These are phyloP conservation scores for Diaporthe amygdali DNA, from an alignment of 2,329 filamentous ascomycete genomes.

Conservation along the genomic window DNA sequence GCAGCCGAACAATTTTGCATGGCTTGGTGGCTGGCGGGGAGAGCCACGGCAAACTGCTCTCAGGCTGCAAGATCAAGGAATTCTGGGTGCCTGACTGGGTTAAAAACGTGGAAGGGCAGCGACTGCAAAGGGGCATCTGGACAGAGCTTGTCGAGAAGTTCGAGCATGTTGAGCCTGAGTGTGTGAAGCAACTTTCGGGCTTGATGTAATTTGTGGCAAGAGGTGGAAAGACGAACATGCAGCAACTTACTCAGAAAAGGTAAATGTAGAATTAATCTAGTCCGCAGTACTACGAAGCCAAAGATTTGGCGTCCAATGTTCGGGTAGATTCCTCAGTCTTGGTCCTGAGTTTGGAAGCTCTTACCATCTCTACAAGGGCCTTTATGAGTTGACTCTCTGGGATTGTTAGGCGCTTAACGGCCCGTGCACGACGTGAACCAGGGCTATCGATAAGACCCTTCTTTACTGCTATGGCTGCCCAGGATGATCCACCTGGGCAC, in stretches of 20 bases:
- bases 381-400: background rate
- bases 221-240: no score
- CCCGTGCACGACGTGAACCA: background rate
- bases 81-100: constrained; percentile 12
- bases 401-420: background rate
- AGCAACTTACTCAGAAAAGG: no score
- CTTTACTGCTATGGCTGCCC: background rate
- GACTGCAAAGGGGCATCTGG: background rate
- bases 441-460: background rate
- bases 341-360: no score
- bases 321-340: no score
- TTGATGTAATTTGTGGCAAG: background rate
- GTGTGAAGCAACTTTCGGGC: background rate
- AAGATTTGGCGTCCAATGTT: no score
- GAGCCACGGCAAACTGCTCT: constrained; percentile 40
- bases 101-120: background rate
- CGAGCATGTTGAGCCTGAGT: background rate
- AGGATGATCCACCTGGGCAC: background rate
- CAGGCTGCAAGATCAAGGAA: constrained; percentile 36
- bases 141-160: background rate
- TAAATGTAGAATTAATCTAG: no score
- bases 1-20: constrained; percentile 39
- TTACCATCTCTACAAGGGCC: no score
- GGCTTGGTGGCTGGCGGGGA: constrained; percentile 36
- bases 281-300: no score